These are phyloP conservation scores for Leishmania gerbilli DNA, from an alignment of 208 protist species.

Conservation along the genomic window DNA sequence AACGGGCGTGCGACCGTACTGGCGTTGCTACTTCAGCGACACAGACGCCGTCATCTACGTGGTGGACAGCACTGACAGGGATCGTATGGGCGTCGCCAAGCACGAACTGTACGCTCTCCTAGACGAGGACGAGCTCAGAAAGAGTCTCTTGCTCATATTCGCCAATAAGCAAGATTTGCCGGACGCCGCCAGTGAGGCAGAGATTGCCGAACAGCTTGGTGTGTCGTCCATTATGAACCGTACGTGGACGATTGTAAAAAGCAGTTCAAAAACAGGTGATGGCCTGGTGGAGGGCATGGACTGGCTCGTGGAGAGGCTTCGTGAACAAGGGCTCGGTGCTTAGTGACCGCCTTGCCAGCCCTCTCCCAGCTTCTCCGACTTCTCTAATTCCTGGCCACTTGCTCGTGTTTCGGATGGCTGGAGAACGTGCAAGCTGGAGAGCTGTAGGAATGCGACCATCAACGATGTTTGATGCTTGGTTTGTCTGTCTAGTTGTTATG, in stretches of 20 bases:
- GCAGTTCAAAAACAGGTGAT: slow-evolving; percentile 93
- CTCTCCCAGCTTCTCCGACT: not conserved
- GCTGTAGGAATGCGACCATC: not conserved
- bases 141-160: too few species aligned
- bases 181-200: slow-evolving; percentile 46
- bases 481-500: not conserved
- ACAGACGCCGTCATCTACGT: slow-evolving; percentile 95
- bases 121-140: too few species aligned
- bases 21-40: slow-evolving; percentile 97
- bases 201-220: slow-evolving; percentile 79
- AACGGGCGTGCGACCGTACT: slow-evolving; percentile 96
- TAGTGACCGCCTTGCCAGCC: not conserved
- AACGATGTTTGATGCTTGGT: not conserved
- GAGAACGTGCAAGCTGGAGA: not conserved
- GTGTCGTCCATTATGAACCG: slow-evolving; percentile 85
- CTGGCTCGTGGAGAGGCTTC: slow-evolving; percentile 91
- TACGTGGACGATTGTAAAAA: slow-evolving; percentile 95
- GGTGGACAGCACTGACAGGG: slow-evolving; percentile 93
- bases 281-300: slow-evolving; percentile 94
- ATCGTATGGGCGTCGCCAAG: slow-evolving; percentile 78
- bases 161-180: too few species aligned
- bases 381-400: not conserved
- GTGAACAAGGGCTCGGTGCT: slow-evolving; percentile 49
- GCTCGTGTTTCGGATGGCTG: not conserved
- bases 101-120: too few species aligned